A percentile compares a stretch with the other conserved stretches of the same genome.
phyloP scores from a whole-genome alignment of 495 filamentous ascomycete species.

The Chaetomidium leptoderma region DNA sequence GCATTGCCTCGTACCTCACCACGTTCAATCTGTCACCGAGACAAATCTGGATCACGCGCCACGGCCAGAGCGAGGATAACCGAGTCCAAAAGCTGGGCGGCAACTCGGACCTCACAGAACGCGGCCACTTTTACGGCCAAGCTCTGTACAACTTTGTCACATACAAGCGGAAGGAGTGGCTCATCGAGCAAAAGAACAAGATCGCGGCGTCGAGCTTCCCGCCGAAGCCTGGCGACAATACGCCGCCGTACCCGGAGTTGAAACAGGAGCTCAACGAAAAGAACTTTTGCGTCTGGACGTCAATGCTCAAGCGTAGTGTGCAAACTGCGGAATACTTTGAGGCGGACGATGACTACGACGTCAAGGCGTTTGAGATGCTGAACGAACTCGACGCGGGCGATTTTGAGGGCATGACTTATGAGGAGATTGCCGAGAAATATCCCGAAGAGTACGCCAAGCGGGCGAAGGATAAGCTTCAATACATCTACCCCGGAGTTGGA shows the following conservation, averaged over 20 bases:
- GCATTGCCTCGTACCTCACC: slow-evolving; percentile 86
- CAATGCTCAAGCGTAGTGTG: slow-evolving; percentile 84
- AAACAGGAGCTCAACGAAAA: slow-evolving; percentile 60
- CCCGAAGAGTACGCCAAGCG: slow-evolving; percentile 75
- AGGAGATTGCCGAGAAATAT: slow-evolving; percentile 70
- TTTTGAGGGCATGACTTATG: slow-evolving; percentile 93
- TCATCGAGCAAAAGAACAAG: slow-evolving; percentile 69
- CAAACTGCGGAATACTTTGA: slow-evolving; percentile 79
- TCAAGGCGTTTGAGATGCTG: slow-evolving; percentile 97
- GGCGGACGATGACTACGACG: slow-evolving; percentile 93
- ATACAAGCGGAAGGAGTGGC: slow-evolving; percentile 68
- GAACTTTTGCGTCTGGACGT: slow-evolving; percentile 97
- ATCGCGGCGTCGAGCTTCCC: slow-evolving; percentile 68
- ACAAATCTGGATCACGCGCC: slow-evolving; percentile 96
- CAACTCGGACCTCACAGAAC: slow-evolving; percentile 73
- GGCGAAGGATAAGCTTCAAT: slow-evolving; percentile 76
- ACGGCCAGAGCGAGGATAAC: slow-evolving; percentile 83
- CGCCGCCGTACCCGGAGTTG: slow-evolving; percentile 89
- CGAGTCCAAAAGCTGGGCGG: slow-evolving; percentile 75
- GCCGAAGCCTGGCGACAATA: slow-evolving; percentile 80
- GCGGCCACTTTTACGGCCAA: slow-evolving; percentile 66
- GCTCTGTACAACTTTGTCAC: slow-evolving; percentile 74
- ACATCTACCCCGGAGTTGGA: slow-evolving; percentile 90
- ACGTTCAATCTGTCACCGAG: slow-evolving; percentile 94
- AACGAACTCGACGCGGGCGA: slow-evolving; percentile 90